Percentiles rank a stretch among this genome's conserved stretches.
Evolutionary conservation across 2,329 filamentous ascomycete genomes (phyloP).

Genomic region (Ophiostoma australiae): DNA sequence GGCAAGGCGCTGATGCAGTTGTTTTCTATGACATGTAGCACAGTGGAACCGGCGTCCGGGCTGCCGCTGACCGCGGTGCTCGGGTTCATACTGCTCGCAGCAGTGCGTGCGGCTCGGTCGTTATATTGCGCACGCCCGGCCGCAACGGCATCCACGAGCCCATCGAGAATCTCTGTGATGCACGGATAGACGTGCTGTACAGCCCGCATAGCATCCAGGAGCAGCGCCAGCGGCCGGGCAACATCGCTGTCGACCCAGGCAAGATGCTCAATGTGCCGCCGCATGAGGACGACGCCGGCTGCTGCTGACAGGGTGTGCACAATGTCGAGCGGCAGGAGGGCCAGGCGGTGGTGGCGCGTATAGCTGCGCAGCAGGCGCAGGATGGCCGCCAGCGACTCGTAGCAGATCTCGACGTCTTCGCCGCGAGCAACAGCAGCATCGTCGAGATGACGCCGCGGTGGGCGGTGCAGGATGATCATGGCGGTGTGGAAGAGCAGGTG

Average conservation of each 20-base stretch:
- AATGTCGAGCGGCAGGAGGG: slow-evolving; percentile 44
- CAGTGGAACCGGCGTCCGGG: not conserved
- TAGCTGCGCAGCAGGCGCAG: slow-evolving; percentile 43
- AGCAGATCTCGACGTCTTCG: slow-evolving; percentile 48
- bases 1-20: not conserved
- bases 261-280: slow-evolving; percentile 39
- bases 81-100: not conserved
- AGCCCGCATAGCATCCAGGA: slow-evolving; percentile 44
- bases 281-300: slow-evolving; percentile 45
- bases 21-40: not conserved
- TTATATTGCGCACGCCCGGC: not conserved
- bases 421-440: slow-evolving; percentile 38
- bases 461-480: slow-evolving; percentile 49
- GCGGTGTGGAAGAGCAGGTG: slow-evolving; percentile 49
- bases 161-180: slow-evolving; percentile 33
- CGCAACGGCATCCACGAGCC: slow-evolving; percentile 35
- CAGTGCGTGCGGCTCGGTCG: not conserved
- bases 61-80: not conserved
- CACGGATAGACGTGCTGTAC: slow-evolving; percentile 49
- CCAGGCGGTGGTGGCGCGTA: slow-evolving; percentile 41
- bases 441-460: slow-evolving; percentile 42
- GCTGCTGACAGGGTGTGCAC: slow-evolving; percentile 47
- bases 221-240: slow-evolving; percentile 36
- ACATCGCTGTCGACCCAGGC: slow-evolving; percentile 44
- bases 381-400: slow-evolving; percentile 45